Percentiles rank a stretch among this genome's conserved stretches.
phyloP scores from a whole-genome alignment of 1,139 yeast genomes.

The Pichia cactophila region DNA sequence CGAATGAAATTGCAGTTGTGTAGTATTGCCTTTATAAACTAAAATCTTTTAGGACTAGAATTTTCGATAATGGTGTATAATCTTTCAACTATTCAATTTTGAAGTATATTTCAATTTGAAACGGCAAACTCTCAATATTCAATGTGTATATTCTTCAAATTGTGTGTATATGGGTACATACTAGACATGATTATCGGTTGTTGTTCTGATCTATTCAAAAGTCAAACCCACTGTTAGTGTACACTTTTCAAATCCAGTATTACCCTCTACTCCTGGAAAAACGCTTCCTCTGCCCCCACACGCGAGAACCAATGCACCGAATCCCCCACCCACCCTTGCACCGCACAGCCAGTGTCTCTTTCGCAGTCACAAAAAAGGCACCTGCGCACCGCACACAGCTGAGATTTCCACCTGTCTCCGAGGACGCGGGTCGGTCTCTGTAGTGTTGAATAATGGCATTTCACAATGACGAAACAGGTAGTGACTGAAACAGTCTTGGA shows the following conservation, averaged over 20 bases:
- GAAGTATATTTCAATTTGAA: too few species aligned
- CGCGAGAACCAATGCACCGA: background rate
- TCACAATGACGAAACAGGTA: background rate
- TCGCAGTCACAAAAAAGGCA: background rate
- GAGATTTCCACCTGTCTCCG: background rate
- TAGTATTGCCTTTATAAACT: too few species aligned
- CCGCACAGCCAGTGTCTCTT: background rate
- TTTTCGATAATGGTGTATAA: too few species aligned
- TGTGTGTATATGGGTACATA: constrained; percentile 6
- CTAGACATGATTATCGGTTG: constrained; percentile 15
- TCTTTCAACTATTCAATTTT: too few species aligned
- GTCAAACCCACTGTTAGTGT: background rate
- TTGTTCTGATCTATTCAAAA: background rate
- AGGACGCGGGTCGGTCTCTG: background rate
- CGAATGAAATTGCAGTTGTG: too few species aligned
- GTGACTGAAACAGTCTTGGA: too few species aligned
- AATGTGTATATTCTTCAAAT: too few species aligned
- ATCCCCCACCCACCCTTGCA: background rate
- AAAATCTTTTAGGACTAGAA: too few species aligned
- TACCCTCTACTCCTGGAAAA: background rate
- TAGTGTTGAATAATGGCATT: background rate
- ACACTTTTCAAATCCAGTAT: background rate
- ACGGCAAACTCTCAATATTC: too few species aligned
- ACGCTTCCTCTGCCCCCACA: background rate
- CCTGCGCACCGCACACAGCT: constrained; percentile 1